Evolutionary conservation across 1,139 yeast genomes (phyloP).

Genomic region (Sugiyamaella novakii): DNA sequence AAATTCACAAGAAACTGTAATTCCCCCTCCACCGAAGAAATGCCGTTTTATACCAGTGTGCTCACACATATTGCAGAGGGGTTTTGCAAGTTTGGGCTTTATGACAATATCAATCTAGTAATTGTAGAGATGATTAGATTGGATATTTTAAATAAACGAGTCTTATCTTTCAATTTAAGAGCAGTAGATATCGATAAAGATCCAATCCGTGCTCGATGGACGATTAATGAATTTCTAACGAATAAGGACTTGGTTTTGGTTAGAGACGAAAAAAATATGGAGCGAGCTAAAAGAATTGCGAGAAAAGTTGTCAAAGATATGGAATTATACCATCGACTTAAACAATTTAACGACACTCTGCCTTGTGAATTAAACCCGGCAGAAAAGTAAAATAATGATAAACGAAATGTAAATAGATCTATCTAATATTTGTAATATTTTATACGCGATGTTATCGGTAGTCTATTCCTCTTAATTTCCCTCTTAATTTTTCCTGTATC

Average conservation of each 20-base stretch:
- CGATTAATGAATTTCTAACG: conserved; percentile 27
- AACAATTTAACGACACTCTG: background rate
- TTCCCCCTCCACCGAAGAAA: background rate
- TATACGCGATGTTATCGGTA: no score
- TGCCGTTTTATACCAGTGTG: conserved; percentile 14
- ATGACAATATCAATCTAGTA: conserved; percentile 31
- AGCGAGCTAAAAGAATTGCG: conserved; percentile 3
- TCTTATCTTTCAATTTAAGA: conserved; percentile 31
- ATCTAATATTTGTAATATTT: no score
- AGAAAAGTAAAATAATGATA: no score
- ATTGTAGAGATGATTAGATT: conserved; percentile 29
- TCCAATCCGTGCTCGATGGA: conserved; percentile 31
- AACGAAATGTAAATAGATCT: no score
- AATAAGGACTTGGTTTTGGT: background rate
- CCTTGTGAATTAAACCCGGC: no score
- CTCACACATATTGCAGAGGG: conserved; percentile 30
- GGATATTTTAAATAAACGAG: conserved; percentile 25
- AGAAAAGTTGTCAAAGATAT: background rate
- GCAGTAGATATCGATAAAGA: conserved; percentile 31
- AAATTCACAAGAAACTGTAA: conserved; percentile 1
- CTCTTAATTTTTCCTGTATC: background rate
- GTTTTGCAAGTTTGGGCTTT: conserved; percentile 29
- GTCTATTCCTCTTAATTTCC: background rate
- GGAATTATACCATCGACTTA: background rate
- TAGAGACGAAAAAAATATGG: conserved; percentile 3